These are phyloP conservation scores for Flaveria linearis DNA, from an alignment of 129 eudicot species.

Conservation along the genomic window DNA sequence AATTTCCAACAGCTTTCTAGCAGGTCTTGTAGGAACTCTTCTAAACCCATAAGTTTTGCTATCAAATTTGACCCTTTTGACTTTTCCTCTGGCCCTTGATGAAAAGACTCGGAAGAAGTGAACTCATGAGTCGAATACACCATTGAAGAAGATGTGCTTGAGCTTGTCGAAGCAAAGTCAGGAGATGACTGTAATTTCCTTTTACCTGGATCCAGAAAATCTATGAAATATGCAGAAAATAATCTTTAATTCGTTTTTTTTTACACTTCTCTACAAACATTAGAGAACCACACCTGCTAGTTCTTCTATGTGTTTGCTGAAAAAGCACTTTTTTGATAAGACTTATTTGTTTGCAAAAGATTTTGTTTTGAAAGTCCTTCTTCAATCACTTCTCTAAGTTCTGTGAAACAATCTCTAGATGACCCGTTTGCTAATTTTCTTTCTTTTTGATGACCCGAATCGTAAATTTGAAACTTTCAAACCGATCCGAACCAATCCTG, in stretches of 20 bases:
- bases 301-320: constrained; percentile 20
- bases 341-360: constrained; percentile 47
- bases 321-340: constrained; percentile 36
- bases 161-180: constrained; percentile 62
- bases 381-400: constrained; percentile 67
- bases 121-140: constrained; percentile 52
- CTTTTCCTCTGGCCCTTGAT: constrained; percentile 48
- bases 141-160: constrained; percentile 67
- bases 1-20: constrained; percentile 31
- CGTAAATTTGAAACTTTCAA: constrained; percentile 37
- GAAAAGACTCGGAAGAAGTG: constrained; percentile 56
- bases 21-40: constrained; percentile 48
- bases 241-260: background rate
- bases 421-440: constrained; percentile 50
- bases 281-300: constrained; percentile 21
- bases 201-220: constrained; percentile 37
- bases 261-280: background rate
- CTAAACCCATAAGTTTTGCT: constrained; percentile 88
- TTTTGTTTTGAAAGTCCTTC: constrained; percentile 73
- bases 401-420: constrained; percentile 63
- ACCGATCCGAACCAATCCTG: constrained; percentile 35
- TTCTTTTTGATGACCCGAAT: constrained; percentile 43
- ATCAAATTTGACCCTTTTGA: constrained; percentile 57
- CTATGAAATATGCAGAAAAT: background rate
- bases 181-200: constrained; percentile 37